phyloP scores from a whole-genome alignment of 225 moss, liverwort and hornwort species.

The Bryum argenteum region DNA sequence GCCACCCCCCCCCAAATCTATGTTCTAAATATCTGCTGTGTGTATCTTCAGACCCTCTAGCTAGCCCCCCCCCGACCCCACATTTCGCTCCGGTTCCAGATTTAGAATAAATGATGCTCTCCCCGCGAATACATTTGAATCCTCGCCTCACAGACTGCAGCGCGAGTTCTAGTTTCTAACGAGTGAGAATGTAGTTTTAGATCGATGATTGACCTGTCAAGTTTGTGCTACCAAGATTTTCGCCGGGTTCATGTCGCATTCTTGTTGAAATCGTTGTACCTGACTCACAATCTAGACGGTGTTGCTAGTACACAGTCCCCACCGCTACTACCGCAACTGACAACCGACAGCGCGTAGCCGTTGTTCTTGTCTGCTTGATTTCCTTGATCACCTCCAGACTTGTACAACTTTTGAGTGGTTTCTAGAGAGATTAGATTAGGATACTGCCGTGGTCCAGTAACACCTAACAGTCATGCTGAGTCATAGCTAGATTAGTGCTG shows the following conservation, averaged over 20 bases:
- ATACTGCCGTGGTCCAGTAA: too few relatives aligned
- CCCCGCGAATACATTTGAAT: too few relatives aligned
- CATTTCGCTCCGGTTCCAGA: slow-evolving; percentile 20
- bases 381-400: neutral
- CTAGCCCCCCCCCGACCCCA: too few relatives aligned
- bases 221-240: neutral
- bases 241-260: too few relatives aligned
- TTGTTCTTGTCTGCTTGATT: neutral
- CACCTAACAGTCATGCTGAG: too few relatives aligned
- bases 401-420: neutral
- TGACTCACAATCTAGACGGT: neutral
- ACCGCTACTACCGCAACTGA: neutral
- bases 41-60: slow-evolving; percentile 16
- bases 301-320: neutral
- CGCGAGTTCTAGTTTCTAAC: neutral
- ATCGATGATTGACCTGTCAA: neutral
- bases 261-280: neutral
- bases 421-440: too few relatives aligned
- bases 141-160: too few relatives aligned
- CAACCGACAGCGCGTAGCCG: neutral
- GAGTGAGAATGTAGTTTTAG: neutral
- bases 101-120: neutral
- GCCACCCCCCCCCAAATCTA: slow-evolving; percentile 14
- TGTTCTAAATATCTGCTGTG: slow-evolving; percentile 16
- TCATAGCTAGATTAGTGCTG: too few relatives aligned